phyloP scores from a whole-genome alignment of 441 rosid genomes.

The Corymbia citriodora region DNA sequence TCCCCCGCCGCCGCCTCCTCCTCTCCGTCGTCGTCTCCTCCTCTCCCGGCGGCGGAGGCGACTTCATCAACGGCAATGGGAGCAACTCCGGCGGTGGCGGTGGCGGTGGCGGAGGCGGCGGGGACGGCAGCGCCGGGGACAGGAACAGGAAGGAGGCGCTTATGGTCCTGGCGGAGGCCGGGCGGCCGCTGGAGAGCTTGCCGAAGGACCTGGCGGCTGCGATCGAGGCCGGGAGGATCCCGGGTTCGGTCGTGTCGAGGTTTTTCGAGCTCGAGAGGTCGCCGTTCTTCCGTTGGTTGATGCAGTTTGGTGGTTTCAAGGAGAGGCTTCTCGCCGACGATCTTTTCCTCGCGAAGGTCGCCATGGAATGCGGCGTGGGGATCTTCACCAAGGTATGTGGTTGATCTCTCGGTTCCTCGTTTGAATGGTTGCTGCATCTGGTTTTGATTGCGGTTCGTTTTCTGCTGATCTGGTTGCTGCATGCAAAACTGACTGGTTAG shows the following conservation, averaged over 20 bases:
- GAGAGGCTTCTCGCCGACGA: slow-evolving; percentile 1
- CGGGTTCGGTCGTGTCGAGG: not conserved
- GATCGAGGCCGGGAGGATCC: not conserved
- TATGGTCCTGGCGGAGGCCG: slow-evolving; percentile 1
- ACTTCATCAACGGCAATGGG: not conserved
- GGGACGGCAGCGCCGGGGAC: not conserved
- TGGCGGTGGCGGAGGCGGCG: not conserved
- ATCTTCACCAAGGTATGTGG: slow-evolving; percentile 1
- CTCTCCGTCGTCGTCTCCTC: not conserved
- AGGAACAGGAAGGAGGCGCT: slow-evolving; percentile 3
- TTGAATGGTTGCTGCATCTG: not conserved
- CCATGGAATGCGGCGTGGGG: not conserved
- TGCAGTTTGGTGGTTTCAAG: slow-evolving; percentile 3
- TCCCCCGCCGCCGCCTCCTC: not conserved
- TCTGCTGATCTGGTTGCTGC: not conserved
- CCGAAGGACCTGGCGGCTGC: slow-evolving; percentile 1
- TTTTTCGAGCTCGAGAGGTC: not conserved
- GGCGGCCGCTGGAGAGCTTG: not conserved
- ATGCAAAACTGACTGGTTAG: not conserved
- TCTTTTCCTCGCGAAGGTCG: not conserved
- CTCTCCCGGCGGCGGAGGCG: not conserved
- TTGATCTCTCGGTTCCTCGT: not conserved
- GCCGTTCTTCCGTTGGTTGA: not conserved
- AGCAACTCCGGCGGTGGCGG: not conserved
- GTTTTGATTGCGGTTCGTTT: not conserved